These are phyloP conservation scores for Phytopythium delawarense DNA, from an alignment of 352 stramenopile species.

Conservation along the genomic window DNA sequence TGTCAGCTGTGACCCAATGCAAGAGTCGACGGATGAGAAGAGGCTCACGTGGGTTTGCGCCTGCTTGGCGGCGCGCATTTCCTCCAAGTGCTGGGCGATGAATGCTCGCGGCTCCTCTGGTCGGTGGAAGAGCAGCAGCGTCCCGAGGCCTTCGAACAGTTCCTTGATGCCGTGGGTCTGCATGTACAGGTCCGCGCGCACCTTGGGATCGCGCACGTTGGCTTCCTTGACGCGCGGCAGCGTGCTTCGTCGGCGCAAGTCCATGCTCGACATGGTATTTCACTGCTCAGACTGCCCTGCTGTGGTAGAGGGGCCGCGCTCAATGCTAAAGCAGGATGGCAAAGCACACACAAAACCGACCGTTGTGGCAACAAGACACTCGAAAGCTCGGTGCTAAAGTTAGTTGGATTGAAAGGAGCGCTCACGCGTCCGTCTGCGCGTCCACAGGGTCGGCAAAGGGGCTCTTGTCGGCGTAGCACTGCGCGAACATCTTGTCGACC, in stretches of 20 bases:
- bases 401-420: background rate
- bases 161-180: constrained; percentile 62
- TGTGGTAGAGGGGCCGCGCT: background rate
- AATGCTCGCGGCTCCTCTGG: constrained; percentile 59
- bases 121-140: constrained; percentile 60
- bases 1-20: background rate
- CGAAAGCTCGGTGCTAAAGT: background rate
- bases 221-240: constrained; percentile 10
- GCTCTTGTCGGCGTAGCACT: constrained; percentile 69
- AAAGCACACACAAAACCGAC: background rate
- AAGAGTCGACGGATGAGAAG: background rate
- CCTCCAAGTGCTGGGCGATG: constrained; percentile 45
- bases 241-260: background rate
- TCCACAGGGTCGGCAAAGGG: constrained; percentile 34
- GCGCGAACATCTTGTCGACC: constrained; percentile 77
- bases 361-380: background rate
- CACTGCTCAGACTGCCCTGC: background rate
- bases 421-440: background rate
- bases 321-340: background rate
- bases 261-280: background rate
- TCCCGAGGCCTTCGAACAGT: constrained; percentile 59
- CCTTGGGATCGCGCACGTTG: constrained; percentile 63
- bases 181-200: constrained; percentile 60
- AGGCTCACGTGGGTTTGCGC: constrained; percentile 40
- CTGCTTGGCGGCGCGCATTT: constrained; percentile 57